Percentiles rank a stretch among this genome's conserved stretches.
Evolutionary conservation across 495 filamentous ascomycete species (phyloP).

Genomic region (Hypoxylon rickii): DNA sequence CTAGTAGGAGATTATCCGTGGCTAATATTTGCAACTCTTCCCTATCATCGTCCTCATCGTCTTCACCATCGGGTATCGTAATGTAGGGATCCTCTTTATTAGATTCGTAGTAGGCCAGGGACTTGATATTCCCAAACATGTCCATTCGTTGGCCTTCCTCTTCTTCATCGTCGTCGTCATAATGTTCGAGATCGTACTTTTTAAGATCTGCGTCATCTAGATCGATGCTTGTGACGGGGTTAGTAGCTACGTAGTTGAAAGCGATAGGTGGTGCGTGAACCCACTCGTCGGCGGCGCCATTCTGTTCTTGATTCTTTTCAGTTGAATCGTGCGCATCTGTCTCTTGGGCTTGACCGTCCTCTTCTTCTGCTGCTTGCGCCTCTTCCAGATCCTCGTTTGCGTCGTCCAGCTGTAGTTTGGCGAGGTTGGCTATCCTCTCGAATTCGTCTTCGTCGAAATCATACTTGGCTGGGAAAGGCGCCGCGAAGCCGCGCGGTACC

Average conservation of each 20-base stretch:
- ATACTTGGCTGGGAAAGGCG: slow-evolving; percentile 87
- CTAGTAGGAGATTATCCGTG: slow-evolving; percentile 88
- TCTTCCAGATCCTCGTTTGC: slow-evolving; percentile 83
- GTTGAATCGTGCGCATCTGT: slow-evolving; percentile 27
- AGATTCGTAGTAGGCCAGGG: slow-evolving; percentile 87
- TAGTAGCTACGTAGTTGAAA: slow-evolving; percentile 22
- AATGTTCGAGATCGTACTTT: slow-evolving; percentile 94
- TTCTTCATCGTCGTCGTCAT: slow-evolving; percentile 77
- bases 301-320: slow-evolving; percentile 32
- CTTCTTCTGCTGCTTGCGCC: slow-evolving; percentile 51
- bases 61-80: slow-evolving; percentile 70
- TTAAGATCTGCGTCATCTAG: slow-evolving; percentile 83
- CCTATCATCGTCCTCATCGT: slow-evolving; percentile 83
- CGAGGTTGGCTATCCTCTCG: slow-evolving; percentile 84
- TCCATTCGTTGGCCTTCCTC: slow-evolving; percentile 70
- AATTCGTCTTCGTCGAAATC: slow-evolving; percentile 93
- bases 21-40: slow-evolving; percentile 93
- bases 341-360: slow-evolving; percentile 31
- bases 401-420: slow-evolving; percentile 89
- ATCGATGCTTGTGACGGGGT: slow-evolving; percentile 42
- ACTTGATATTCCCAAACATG: slow-evolving; percentile 95
- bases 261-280: slow-evolving; percentile 3
- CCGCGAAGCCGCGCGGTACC: slow-evolving; percentile 93
- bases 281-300: slow-evolving; percentile 44
- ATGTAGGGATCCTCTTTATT: slow-evolving; percentile 97